Conservation (phyloP, 352 stramenopile genomes). For the Globisporangium iwayamae region DNA sequence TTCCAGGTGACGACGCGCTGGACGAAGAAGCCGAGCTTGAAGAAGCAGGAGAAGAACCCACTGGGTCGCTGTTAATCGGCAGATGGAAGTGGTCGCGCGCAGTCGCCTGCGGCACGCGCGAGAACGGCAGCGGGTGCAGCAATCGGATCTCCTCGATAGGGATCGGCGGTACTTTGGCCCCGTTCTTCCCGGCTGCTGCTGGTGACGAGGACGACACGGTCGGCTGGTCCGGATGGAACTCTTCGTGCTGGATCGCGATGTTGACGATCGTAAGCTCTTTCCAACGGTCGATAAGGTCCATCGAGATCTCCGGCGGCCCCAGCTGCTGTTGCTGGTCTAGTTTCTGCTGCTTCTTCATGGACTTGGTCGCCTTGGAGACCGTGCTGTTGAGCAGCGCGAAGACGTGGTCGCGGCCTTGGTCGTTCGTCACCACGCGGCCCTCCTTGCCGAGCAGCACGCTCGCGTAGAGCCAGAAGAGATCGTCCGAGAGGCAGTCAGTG, state of each 20-base stretch:
- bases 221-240: slow-evolving; percentile 17
- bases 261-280: slow-evolving; percentile 66
- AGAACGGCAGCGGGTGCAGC: slow-evolving; percentile 63
- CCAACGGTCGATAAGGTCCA: slow-evolving; percentile 74
- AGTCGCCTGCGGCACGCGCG: slow-evolving; percentile 58
- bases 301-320: slow-evolving; percentile 34
- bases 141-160: slow-evolving; percentile 54
- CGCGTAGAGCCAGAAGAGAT: slow-evolving; percentile 98
- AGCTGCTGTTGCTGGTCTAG: not conserved
- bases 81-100: slow-evolving; percentile 46
- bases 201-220: slow-evolving; percentile 3
- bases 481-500: slow-evolving; percentile 86
- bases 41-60: too few species aligned
- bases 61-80: slow-evolving; percentile 29
- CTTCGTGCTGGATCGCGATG: slow-evolving; percentile 68
- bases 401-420: slow-evolving; percentile 97
- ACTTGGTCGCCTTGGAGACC: slow-evolving; percentile 17
- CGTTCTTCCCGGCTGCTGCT: not conserved
- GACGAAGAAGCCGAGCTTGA: not conserved
- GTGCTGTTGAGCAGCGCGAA: slow-evolving; percentile 53
- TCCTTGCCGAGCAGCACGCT: slow-evolving; percentile 69
- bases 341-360: slow-evolving; percentile 10
- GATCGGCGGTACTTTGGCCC: slow-evolving; percentile 19
- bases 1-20: not conserved
- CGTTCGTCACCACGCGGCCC: slow-evolving; percentile 93